Conservation (phyloP, 345 rosid species). For the Reutealis trisperma region DNA sequence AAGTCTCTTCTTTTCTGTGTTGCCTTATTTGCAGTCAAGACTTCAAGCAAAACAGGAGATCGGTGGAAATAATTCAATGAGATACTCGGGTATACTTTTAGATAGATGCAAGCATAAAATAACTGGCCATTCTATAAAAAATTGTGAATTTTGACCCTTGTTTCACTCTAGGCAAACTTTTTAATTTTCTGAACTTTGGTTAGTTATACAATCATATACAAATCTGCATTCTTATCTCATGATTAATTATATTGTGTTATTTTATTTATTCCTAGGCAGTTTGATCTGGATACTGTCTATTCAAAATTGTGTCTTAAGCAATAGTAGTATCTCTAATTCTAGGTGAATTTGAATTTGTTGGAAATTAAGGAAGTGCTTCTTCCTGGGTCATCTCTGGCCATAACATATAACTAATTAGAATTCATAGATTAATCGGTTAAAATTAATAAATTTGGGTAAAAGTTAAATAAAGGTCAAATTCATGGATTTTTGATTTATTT, state of each 20-base stretch:
- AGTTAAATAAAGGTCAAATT: no score
- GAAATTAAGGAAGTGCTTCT: background rate
- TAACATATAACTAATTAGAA: background rate
- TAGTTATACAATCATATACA: background rate
- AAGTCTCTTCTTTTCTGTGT: slow-evolving; percentile 14
- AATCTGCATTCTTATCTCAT: background rate
- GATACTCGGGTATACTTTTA: slow-evolving; percentile 56
- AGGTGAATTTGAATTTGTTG: background rate
- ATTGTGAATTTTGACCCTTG: background rate
- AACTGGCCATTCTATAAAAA: background rate
- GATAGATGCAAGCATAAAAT: background rate
- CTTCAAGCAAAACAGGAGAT: slow-evolving; percentile 79
- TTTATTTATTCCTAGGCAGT: background rate
- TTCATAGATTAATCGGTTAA: background rate
- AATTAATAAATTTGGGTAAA: background rate
- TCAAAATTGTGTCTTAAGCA: background rate
- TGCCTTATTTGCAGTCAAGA: slow-evolving; percentile 50
- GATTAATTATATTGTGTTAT: background rate
- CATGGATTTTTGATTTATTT: background rate
- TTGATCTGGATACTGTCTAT: background rate
- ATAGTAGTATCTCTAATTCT: background rate
- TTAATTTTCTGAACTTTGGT: background rate
- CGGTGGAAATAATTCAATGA: slow-evolving; percentile 52
- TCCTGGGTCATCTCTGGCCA: background rate
- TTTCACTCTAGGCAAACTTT: background rate